Conservation (phyloP, 2,329 filamentous ascomycete species). For the Blastomyces emzantsi region DNA sequence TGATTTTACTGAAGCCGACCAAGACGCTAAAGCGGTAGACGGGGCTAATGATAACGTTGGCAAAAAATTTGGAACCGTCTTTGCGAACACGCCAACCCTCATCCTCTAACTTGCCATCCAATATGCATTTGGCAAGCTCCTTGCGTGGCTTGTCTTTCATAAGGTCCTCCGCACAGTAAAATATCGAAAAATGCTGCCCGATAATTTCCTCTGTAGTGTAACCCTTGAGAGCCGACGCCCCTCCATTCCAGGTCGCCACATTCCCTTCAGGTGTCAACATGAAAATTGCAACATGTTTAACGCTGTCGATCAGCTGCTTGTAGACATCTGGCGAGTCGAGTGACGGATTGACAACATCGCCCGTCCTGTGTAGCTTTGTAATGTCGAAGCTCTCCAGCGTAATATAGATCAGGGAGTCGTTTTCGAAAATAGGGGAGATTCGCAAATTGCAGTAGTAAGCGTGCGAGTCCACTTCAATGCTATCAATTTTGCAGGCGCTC, state of each 20-base stretch:
- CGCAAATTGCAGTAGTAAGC: conserved; percentile 28
- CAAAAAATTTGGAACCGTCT: conserved; percentile 52
- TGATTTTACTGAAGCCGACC: conserved; percentile 52
- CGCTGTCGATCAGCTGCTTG: conserved; percentile 52
- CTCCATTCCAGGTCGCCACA: conserved; percentile 51
- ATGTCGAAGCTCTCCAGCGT: conserved; percentile 36
- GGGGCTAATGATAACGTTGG: conserved; percentile 51
- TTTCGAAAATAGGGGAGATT: conserved; percentile 37
- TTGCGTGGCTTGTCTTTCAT: conserved; percentile 42
- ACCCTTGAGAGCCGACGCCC: conserved; percentile 48
- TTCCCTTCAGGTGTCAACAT: conserved; percentile 49
- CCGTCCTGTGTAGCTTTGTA: conserved; percentile 23
- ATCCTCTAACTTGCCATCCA: conserved; percentile 49
- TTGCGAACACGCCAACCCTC: conserved; percentile 53
- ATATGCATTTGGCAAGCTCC: conserved; percentile 46
- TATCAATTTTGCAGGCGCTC: conserved; percentile 28
- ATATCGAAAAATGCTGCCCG: conserved; percentile 50
- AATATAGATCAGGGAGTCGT: conserved; percentile 33
- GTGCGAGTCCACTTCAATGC: conserved; percentile 20
- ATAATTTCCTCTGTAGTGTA: conserved; percentile 48
- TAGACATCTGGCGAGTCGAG: conserved; percentile 47
- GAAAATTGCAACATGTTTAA: conserved; percentile 56
- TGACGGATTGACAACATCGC: conserved; percentile 29
- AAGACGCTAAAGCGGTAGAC: conserved; percentile 46
- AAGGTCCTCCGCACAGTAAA: conserved; percentile 47